These are phyloP conservation scores for Acorus calamus DNA, from an alignment of 106 monocot species.

Conservation along the genomic window DNA sequence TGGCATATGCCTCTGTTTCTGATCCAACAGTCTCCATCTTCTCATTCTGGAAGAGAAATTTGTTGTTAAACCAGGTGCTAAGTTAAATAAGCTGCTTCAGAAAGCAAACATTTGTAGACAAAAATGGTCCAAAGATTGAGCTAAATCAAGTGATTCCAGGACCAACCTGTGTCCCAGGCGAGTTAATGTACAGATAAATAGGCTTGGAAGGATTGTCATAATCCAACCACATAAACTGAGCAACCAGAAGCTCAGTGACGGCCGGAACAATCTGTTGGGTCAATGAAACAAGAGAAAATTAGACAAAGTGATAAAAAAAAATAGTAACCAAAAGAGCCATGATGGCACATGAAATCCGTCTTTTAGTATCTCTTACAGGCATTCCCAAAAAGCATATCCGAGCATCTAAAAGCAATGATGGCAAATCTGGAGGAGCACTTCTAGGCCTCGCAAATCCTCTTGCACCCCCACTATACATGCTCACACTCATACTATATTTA, in stretches of 20 bases:
- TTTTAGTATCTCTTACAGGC: too few relatives aligned
- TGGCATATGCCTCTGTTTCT: too few relatives aligned
- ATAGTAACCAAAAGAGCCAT: too few relatives aligned
- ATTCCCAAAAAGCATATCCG: constrained; percentile 85
- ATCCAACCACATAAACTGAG: constrained; percentile 89
- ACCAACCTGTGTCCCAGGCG: constrained; percentile 78
- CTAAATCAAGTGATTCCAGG: too few relatives aligned
- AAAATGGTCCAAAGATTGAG: too few relatives aligned
- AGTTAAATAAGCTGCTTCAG: too few relatives aligned
- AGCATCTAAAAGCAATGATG: constrained; percentile 85
- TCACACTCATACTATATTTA: constrained; percentile 80
- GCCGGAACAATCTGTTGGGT: constrained; percentile 74
- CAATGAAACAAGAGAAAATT: constrained; percentile 7
- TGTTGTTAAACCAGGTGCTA: too few relatives aligned
- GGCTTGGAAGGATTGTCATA: constrained; percentile 82
- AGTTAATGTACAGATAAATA: constrained; percentile 86
- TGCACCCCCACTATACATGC: constrained; percentile 80
- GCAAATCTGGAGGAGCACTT: constrained; percentile 84
- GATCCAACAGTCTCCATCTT: constrained; percentile 74
- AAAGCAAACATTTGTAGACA: too few relatives aligned
- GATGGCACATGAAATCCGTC: too few relatives aligned
- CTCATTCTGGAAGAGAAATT: constrained; percentile 48
- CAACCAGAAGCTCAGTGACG: constrained; percentile 83
- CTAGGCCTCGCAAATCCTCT: constrained; percentile 77
- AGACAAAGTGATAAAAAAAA: background rate